Evolutionary conservation across 2,329 filamentous ascomycete genomes (phyloP), one percentile per base, ranked within the genome.

Genomic region (Coniosporium tulheliwenetii): DNA sequence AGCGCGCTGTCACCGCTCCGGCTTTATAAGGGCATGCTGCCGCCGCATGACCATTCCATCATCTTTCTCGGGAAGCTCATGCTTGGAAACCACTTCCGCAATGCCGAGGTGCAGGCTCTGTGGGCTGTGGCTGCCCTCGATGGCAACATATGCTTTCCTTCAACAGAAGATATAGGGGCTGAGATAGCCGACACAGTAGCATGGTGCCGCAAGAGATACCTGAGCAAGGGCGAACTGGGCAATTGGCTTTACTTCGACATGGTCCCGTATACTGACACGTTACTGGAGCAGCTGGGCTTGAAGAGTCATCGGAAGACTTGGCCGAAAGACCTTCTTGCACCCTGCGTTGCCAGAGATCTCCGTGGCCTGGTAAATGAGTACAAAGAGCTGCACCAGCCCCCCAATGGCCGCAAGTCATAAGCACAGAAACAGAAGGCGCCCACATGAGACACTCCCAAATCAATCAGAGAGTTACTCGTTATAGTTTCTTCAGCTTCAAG

Each of bases 211-310:
- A n/a, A 12, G 15, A n/a, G 36, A 16, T 37, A 37, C 15, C 15
- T 37, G 10, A 16, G 10, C 13, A 37, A 37, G 36, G 36, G 36
- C 12, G 51, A 61, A 30, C 55, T 78, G 0, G 78, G 79, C 4
- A 75, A 69, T 47, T 79, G 78, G 71, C 68, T 82, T 19, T 82
- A 81, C 49, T 87, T 87, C 51, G 84, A 91, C 55, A 71, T 71
- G 0, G 55, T 89, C 41, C 81, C 81, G 3, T 91, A 85, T 52
- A 54, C 84, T 13, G 82, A 87, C 56, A 51, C 79, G 51, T 55
- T 89, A 52, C 53, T 84, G 44, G 59, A 62, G 5, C 82, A 89
- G 54, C 50, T 87, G 42, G 79, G 74, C 0, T 56, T 86, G 41
- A 60, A 67, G 13, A 61, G 62, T 10, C 64, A 71, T 47, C 61